These are phyloP conservation scores for Cladosporium sp. DNA, from an alignment of 2,329 filamentous ascomycete genomes.

Conservation along the genomic window DNA sequence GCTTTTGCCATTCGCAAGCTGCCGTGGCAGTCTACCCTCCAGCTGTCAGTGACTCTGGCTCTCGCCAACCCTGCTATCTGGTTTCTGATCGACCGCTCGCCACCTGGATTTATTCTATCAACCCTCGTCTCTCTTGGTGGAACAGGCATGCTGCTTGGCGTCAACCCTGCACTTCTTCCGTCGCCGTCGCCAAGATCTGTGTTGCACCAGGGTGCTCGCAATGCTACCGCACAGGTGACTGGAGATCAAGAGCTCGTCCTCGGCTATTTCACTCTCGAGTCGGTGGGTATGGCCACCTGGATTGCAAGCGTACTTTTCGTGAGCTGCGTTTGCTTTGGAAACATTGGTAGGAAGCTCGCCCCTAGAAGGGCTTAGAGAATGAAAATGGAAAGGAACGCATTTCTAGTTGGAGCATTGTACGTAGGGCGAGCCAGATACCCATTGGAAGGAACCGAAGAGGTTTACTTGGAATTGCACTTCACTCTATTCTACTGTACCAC, in stretches of 20 bases:
- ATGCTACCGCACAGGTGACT: conserved; percentile 25
- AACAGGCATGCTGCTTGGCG: conserved; percentile 70
- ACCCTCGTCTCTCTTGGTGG: conserved; percentile 72
- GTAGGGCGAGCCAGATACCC: conserved; percentile 11
- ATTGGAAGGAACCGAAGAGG: not conserved
- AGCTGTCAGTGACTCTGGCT: conserved; percentile 84
- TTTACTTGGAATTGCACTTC: too few species aligned
- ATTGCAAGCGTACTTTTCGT: conserved; percentile 92
- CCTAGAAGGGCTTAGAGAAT: conserved; percentile 23
- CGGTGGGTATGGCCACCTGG: conserved; percentile 77
- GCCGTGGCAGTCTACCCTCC: conserved; percentile 92
- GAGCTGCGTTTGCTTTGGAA: conserved; percentile 93
- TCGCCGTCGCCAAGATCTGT: conserved; percentile 55
- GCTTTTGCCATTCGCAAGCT: conserved; percentile 84
- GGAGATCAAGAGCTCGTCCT: conserved; percentile 33
- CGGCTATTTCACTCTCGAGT: conserved; percentile 63
- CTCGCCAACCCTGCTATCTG: conserved; percentile 91
- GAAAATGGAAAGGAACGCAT: not conserved
- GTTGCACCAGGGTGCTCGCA: conserved; percentile 30
- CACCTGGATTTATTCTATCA: conserved; percentile 79
- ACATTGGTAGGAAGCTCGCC: conserved; percentile 82
- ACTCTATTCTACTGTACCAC: not conserved
- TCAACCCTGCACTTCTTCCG: conserved; percentile 78
- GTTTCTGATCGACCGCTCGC: conserved; percentile 93
- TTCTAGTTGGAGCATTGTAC: not conserved